Conservation (phyloP, 768 basidiomycete genomes). For the Pisolithus albus region DNA sequence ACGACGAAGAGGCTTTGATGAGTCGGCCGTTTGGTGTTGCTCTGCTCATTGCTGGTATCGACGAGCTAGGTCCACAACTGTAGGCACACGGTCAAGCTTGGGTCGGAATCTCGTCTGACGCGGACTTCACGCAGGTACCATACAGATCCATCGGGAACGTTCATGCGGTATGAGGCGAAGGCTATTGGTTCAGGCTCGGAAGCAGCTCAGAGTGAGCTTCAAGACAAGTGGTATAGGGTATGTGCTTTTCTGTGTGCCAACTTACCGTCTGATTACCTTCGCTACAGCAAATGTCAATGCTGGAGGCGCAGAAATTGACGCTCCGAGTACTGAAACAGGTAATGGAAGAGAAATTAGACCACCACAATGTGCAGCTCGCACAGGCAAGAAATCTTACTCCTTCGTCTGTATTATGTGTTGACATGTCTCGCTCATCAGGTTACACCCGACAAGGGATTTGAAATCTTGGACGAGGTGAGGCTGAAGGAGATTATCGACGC, state of each 20-base stretch:
- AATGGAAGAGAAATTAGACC: constrained; percentile 99
- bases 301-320: constrained; percentile 81
- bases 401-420: neutral
- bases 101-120: constrained; percentile 3
- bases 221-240: constrained; percentile 96
- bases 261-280: constrained; percentile 3
- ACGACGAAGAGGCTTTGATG: constrained; percentile 99
- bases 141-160: constrained; percentile 97
- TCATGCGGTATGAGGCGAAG: constrained; percentile 94
- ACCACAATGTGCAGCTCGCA: constrained; percentile 96
- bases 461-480: constrained; percentile 75
- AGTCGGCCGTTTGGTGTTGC: constrained; percentile 98
- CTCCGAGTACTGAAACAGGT: constrained; percentile 94
- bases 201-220: constrained; percentile 93
- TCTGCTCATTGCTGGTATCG: constrained; percentile 92
- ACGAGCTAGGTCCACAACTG: constrained; percentile 95
- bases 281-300: constrained; percentile 81
- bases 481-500: constrained; percentile 82
- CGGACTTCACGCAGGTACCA: constrained; percentile 61
- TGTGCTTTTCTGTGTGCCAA: constrained; percentile 6
- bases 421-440: constrained; percentile 43
- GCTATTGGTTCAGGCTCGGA: constrained; percentile 98
- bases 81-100: constrained; percentile 34
- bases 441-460: constrained; percentile 76
- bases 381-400: constrained; percentile 48